Evolutionary conservation across 345 rosid species (phyloP), one percentile per base, ranked within the genome.

Genomic region (Triadica sebifera): DNA sequence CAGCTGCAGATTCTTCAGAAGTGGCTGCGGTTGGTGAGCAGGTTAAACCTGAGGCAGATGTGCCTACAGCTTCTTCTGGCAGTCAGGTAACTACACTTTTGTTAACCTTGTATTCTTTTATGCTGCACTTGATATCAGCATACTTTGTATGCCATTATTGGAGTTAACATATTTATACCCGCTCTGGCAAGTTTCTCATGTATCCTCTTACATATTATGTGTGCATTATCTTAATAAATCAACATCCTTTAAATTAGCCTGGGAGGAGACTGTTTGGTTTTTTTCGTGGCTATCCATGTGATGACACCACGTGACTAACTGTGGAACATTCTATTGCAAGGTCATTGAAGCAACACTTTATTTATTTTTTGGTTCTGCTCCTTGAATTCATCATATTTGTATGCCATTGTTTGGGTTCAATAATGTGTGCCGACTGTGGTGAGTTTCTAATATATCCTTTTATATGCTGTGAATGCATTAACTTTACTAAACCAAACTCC

Each of bases 41-140:
- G 50, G 74, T 41, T 24, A 49, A 73, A 41, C 79, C 57, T 63
- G 89, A 75, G 76, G 84, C 77, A 56, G 79, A 65, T 63, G 83
- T 70, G 53, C 77, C 80, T 74, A 72, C 84, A 68, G 43, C 80
- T 77, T 82, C 85, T 53, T 76, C 84, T 68, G 75, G 71, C 64
- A 55, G 65, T 57, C 81, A 83, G 80, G 90, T 87, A 77, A 79
- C 69, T n/a, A 39, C 77, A 71, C 25, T 39, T 38, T 62, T 62
- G 2, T 56, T 51, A n/a, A 63, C 55, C 38, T 46, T 67, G 43
- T 65, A 69, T 52, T 25, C 22, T 25, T 65, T 22, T 38, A 3
- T 37, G 41, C 25, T n/a, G 9, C 60, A 29, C 39, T 24, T 38
- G 4, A 7, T 25, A 8, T 13, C 22, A 41, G 64, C 34, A 12